Evolutionary conservation across 306 rosid genomes (phyloP), one percentile per base, ranked within the genome.

Genomic region (Inga leiocalycina): DNA sequence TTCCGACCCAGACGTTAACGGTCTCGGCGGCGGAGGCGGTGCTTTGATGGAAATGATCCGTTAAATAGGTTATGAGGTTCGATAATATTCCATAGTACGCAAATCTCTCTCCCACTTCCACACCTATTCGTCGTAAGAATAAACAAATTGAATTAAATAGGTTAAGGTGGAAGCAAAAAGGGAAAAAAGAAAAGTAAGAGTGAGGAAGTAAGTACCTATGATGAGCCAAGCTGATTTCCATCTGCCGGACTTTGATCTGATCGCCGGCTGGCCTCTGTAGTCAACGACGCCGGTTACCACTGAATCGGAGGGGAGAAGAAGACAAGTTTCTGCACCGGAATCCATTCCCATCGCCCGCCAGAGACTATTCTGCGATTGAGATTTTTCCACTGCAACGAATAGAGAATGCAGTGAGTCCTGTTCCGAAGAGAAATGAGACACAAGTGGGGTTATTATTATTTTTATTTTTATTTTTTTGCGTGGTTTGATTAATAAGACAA

Each of bases 141-240:
- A 62, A 39, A 39, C 43, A 39, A 39, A 39, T 39, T 39, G 14
- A 10, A 4, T 10, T 4, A 10, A 24, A n/a, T 59, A n/a, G 24
- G 10, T 9, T 3, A 59, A 59, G 13, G 16, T 32, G 13, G 24
- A 30, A 3, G n/a, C 32, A 5, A 0, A 9, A 27, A 9, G 49
- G 16, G 14, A 8, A 51, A 5, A 37, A 54, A 35, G 19, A 8
- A 5, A 12, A 15, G 3, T 14, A 14, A 14, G 24, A 49, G 45
- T 0, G 64, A 15, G 64, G 16, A 1, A 3, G 19, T 2, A 4
- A 22, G 49, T 65, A 87, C 92, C 89, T 39, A 90, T 84, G 34
- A 90, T 85, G 48, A 88, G 78, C 1, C 79, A 71, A 3, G 91
- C 88, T 13, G 73, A 35, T 68, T 10, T 68, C 46, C 73, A 68